These are phyloP conservation scores for Lecanosticta acicola DNA, from an alignment of 2,329 filamentous ascomycete species.

Conservation along the genomic window DNA sequence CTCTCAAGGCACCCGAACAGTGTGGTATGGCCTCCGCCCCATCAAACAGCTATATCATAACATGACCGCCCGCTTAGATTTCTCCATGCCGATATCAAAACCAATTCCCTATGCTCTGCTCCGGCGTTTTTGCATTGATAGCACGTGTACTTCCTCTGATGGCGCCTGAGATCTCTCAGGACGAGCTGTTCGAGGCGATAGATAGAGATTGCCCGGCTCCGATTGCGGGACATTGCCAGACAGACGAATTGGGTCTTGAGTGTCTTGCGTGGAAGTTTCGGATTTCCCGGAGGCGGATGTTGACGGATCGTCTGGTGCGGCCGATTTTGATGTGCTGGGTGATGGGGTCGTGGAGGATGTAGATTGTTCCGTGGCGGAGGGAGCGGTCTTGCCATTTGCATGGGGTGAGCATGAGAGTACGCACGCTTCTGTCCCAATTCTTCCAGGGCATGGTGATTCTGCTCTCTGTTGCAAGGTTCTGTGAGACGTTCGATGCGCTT, in stretches of 20 bases:
- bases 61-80: not conserved
- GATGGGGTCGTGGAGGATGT: slow-evolving; percentile 1
- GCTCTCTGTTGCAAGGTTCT: not conserved
- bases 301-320: not conserved
- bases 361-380: not conserved
- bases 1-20: not conserved
- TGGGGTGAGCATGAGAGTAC: not conserved
- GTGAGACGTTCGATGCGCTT: too few relatives aligned
- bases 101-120: not conserved
- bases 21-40: not conserved
- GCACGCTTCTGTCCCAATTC: not conserved
- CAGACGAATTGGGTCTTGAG: too few relatives aligned
- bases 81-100: not conserved
- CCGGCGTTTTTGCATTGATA: not conserved
- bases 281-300: not conserved
- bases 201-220: too few relatives aligned
- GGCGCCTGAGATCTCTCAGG: not conserved
- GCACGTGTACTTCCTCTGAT: not conserved
- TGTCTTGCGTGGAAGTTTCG: not conserved
- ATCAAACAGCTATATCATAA: not conserved
- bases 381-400: not conserved
- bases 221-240: too few relatives aligned
- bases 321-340: slow-evolving; percentile 1
- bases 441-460: not conserved
- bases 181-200: not conserved